phyloP scores from a whole-genome alignment of 371 early-diverging fungal genomes.

The Apophysomyces trapeziformis region DNA sequence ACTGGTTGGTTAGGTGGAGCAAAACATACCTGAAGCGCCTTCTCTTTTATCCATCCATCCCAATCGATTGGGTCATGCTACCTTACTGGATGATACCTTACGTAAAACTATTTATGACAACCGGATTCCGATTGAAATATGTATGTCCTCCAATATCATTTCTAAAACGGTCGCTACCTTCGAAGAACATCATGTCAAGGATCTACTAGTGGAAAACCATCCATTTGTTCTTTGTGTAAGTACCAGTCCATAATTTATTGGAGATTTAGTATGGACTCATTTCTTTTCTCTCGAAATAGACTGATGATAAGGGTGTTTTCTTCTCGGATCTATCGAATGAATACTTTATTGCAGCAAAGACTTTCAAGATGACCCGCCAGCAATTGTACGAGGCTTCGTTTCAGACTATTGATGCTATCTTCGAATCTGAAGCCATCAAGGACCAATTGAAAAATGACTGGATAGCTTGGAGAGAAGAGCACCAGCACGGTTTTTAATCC shows the following conservation, averaged over 20 bases:
- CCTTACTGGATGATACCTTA: constrained; percentile 45
- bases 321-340: constrained; percentile 56
- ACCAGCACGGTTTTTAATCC: constrained; percentile 7
- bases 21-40: constrained; percentile 51
- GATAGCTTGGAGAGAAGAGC: constrained; percentile 35
- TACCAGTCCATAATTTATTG: neutral
- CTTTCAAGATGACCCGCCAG: constrained; percentile 36
- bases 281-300: constrained; percentile 30
- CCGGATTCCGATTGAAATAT: constrained; percentile 63
- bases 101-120: constrained; percentile 39
- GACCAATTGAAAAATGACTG: constrained; percentile 34
- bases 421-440: constrained; percentile 41
- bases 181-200: constrained; percentile 62
- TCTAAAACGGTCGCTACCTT: constrained; percentile 56
- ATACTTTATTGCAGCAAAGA: constrained; percentile 43
- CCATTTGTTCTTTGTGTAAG: constrained; percentile 66
- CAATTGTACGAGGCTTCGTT: constrained; percentile 49
- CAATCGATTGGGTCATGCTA: constrained; percentile 68
- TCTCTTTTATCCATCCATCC: constrained; percentile 47
- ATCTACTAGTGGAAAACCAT: constrained; percentile 45
- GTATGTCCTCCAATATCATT: constrained; percentile 70
- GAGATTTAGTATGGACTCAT: neutral
- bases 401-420: constrained; percentile 53
- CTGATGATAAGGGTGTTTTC: constrained; percentile 66
- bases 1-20: constrained; percentile 20